phyloP scores from a whole-genome alignment of 192 early-diverging fungal genomes.

The Chytriomyces confervae region DNA sequence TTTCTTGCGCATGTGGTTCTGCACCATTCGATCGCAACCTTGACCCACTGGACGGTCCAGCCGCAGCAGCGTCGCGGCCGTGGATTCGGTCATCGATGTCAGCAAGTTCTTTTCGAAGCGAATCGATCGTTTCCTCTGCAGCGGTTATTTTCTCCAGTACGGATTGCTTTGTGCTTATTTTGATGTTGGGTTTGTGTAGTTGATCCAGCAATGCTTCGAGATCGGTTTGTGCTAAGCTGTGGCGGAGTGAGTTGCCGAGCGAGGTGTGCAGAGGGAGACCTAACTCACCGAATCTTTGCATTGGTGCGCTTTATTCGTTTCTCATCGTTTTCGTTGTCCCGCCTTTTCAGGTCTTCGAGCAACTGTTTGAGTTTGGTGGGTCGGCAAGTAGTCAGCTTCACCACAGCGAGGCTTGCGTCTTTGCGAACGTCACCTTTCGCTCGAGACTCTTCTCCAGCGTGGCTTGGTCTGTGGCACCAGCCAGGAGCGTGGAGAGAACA shows the following conservation, averaged over 20 bases:
- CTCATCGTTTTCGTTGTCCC: constrained; percentile 67
- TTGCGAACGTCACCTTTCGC: constrained; percentile 49
- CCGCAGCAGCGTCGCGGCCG: constrained; percentile 5
- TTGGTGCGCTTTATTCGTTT: constrained; percentile 65
- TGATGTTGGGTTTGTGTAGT: background rate
- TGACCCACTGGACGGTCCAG: constrained; percentile 33
- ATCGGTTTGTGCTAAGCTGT: constrained; percentile 8
- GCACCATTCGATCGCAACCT: too few species aligned
- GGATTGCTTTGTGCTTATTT: background rate
- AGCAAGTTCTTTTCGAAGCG: constrained; percentile 42
- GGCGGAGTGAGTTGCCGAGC: too few species aligned
- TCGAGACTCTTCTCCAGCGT: constrained; percentile 71
- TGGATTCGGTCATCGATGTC: constrained; percentile 57
- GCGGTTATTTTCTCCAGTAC: constrained; percentile 14
- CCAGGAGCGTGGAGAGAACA: constrained; percentile 31
- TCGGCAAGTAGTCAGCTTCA: constrained; percentile 60
- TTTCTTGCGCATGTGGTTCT: constrained; percentile 42
- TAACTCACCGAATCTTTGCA: constrained; percentile 28
- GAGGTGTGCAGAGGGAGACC: background rate
- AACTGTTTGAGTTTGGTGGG: constrained; percentile 3
- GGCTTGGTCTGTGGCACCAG: constrained; percentile 60
- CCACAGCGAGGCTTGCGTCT: background rate
- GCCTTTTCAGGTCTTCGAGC: constrained; percentile 49
- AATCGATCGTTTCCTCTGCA: constrained; percentile 22
- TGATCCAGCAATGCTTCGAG: constrained; percentile 4